Base-by-base conservation (phyloP, 371 early-diverging fungal genomes). In the Mortierella sp. region DNA sequence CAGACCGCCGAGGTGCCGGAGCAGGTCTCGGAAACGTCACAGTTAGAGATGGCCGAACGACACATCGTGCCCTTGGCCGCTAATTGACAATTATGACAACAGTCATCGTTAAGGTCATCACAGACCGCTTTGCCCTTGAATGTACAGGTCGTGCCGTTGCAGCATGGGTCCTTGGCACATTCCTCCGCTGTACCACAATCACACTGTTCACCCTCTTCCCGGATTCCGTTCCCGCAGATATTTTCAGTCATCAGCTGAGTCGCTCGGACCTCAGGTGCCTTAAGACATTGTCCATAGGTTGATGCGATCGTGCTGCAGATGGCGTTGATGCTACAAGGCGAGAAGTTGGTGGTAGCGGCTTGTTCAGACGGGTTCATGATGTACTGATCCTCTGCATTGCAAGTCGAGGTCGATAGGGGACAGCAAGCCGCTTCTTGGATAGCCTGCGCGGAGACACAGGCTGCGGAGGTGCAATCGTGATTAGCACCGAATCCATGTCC, bases 211-310 rank as follows among this genome's bases (percentile, higher is more conserved):
- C 89, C 90, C 2, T 66, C 80, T 80, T 97, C 98, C 58, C 85
- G 85, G 50, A 97, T 88, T 1, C 97, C 97, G 78, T 97, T 97
- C n/a, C 98, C 98, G 73, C 98, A 97, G 52, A 65, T 41, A 27
- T 57, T 65, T 73, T 90, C 89, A 19, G 14, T n/a, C 0, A 32
- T 6, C 34, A n/a, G 8, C 28, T 57, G 65, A 2, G 54, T 53
- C 15, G 39, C 41, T 17, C 28, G 47, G 79, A 87, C 86, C 78
- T 57, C 46, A 65, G 64, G 52, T 1, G 37, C n/a, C 19, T 79
- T 52, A 8, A 91, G 76, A 65, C 92, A 93, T 6, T 80, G 54
- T 1, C 87, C 90, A 11, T 30, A 26, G 3, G 82, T 55, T 17
- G 56, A 58, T 6, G 84, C 81, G 37, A 87, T 81, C 2, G 59